Percentiles rank a stretch among this genome's conserved stretches.
These are phyloP conservation scores for Trichocomaceae sp. DNA, from an alignment of 2,329 filamentous ascomycete species.

Conservation along the genomic window DNA sequence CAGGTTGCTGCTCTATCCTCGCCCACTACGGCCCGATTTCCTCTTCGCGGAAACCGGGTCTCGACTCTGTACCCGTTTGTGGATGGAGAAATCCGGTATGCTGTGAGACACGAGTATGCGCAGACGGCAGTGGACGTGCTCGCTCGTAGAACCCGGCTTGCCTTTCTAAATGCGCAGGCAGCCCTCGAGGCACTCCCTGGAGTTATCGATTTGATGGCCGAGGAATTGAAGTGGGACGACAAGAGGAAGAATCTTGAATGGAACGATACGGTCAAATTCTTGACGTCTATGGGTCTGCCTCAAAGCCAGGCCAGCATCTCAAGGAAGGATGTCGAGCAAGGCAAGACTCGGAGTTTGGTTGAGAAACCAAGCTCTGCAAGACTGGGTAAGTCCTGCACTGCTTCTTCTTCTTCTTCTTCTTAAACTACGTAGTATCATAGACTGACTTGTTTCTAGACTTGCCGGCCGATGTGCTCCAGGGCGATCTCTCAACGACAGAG, in stretches of 20 bases:
- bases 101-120: conserved; percentile 81
- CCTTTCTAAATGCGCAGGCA: conserved; percentile 88
- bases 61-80: conserved; percentile 80
- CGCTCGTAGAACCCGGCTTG: conserved; percentile 73
- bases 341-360: conserved; percentile 42
- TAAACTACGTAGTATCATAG: neutral
- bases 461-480: conserved; percentile 48
- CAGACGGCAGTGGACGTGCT: conserved; percentile 85
- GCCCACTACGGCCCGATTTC: conserved; percentile 72
- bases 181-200: conserved; percentile 76
- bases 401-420: neutral
- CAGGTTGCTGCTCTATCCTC: conserved; percentile 73
- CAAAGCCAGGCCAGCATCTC: conserved; percentile 51
- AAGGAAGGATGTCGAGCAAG: conserved; percentile 54
- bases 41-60: conserved; percentile 73
- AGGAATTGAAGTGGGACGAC: conserved; percentile 72
- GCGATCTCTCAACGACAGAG: conserved; percentile 38
- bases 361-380: conserved; percentile 33
- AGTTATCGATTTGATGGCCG: conserved; percentile 82
- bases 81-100: conserved; percentile 85
- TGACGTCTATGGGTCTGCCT: conserved; percentile 57
- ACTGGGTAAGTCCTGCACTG: conserved; percentile 1
- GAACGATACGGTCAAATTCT: conserved; percentile 58
- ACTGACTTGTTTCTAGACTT: conserved; percentile 37
- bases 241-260: conserved; percentile 72